A percentile compares a stretch with the other conserved stretches of the same genome.
These are phyloP conservation scores for Ambrosia trifida DNA, from an alignment of 129 eudicot genomes.

Conservation along the genomic window DNA sequence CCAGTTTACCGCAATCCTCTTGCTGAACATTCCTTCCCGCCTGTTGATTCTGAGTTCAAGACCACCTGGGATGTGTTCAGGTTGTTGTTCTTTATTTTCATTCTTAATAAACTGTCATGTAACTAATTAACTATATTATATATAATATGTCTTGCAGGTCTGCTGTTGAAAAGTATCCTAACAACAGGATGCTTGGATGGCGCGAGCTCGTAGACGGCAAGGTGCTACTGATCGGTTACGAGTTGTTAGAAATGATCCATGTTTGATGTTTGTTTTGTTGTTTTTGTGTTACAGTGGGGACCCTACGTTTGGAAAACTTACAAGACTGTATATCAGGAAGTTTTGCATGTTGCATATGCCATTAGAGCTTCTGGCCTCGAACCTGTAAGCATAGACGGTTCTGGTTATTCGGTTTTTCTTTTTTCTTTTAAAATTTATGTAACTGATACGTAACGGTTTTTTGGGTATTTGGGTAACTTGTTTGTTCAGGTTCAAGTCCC, in stretches of 20 bases:
- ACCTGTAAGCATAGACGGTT: conserved; percentile 80
- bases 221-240: conserved; percentile 31
- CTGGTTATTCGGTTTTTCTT: no score
- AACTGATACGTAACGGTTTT: no score
- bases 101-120: neutral
- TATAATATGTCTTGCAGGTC: conserved; percentile 35
- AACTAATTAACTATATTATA: neutral
- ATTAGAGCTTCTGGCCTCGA: conserved; percentile 63
- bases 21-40: conserved; percentile 58
- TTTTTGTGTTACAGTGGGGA: conserved; percentile 57
- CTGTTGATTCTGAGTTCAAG: conserved; percentile 47
- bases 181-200: conserved; percentile 90
- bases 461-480: no score
- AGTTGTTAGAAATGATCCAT: neutral
- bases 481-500: no score
- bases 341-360: conserved; percentile 70
- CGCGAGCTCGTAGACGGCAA: conserved; percentile 58
- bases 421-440: no score
- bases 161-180: conserved; percentile 43
- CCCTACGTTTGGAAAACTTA: conserved; percentile 94
- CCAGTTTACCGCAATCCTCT: conserved; percentile 66
- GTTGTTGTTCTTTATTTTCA: conserved; percentile 25
- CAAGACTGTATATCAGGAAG: conserved; percentile 65
- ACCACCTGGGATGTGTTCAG: conserved; percentile 85
- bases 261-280: neutral